Evolutionary conservation across 2,329 filamentous ascomycete species (phyloP), one percentile per base, ranked within the genome.

Genomic region (Stachybotrys echinatus): DNA sequence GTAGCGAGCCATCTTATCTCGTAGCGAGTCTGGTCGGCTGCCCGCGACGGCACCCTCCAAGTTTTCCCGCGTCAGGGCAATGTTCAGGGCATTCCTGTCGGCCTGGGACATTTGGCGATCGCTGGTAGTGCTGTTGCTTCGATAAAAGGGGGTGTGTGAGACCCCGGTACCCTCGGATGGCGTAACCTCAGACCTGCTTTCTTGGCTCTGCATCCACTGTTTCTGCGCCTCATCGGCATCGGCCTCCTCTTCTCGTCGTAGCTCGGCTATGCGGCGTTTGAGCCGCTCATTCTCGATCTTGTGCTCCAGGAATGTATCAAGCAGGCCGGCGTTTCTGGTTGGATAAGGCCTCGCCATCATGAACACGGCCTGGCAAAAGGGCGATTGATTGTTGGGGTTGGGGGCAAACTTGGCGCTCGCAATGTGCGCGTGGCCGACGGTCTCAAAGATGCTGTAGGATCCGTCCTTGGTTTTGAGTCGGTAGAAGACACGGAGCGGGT

Each of bases 271-370:
- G 42, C 89, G 84, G 59, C 89, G 87, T 61, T 83, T 84, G 45
- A 97, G 70, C 5, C 92, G 83, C 71, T 96, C 91, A 61, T 96
- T 96, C 67, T 96, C 92, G 49, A 96, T 92, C 69, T 96, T 96
- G 72, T 96, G 92, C 66, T 97, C 92, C 23, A 97, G 76, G 61
- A 96, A 96, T 0, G 91, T 95, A 69, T 97, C 92, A 19, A 96
- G 76, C 12, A 96, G 76, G 4, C 81, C 82, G 1, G 90, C 86
- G 63, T 92, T 95, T 70, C 88, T 92, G 23, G 88, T 95, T 5
- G 90, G 91, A 65, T 96, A 96, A 2, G 89, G 89, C 19, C 92
- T 81, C 8, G 89, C 85, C 84, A 95, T 92, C 76, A 97, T 88
- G 65, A 96, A 96, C 59, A 96, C 89, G 37, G 92, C 92, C 60